A percentile compares a stretch with the other conserved stretches of the same genome.
Conservation (phyloP, 768 basidiomycete genomes). For the Stropharia rugosoannulata region DNA sequence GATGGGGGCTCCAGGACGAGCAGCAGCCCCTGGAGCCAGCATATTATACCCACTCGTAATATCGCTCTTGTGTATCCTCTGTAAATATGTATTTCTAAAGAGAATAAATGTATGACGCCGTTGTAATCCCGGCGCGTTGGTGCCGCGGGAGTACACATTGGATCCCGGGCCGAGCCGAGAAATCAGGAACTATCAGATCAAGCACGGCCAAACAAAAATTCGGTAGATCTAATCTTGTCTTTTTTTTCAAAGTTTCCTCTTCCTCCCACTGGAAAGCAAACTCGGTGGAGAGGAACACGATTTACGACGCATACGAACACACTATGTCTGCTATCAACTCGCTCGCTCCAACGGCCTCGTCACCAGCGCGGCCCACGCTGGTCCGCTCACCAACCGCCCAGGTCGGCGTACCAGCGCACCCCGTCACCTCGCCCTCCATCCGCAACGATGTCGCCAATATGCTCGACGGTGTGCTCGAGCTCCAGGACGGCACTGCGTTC, state of each 20-base stretch:
- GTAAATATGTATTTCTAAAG: background rate
- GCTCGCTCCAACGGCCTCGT: conserved; percentile 26
- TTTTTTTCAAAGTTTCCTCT: conserved; percentile 44
- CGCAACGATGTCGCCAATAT: conserved; percentile 27
- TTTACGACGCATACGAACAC: conserved; percentile 8
- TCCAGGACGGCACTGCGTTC: conserved; percentile 86
- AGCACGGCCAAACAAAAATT: conserved; percentile 36
- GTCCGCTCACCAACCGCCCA: conserved; percentile 43
- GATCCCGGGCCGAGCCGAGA: background rate
- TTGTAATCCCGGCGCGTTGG: too few relatives aligned
- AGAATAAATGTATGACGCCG: background rate
- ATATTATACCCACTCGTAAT: background rate
- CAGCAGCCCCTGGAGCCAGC: conserved; percentile 15
- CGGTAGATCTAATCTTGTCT: conserved; percentile 33
- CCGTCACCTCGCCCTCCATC: conserved; percentile 31
- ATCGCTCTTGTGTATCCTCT: background rate
- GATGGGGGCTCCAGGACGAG: conserved; percentile 19
- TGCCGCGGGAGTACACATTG: background rate
- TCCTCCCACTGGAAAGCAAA: conserved; percentile 48
- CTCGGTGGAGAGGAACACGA: conserved; percentile 48
- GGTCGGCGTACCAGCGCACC: conserved; percentile 31
- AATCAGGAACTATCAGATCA: conserved; percentile 14
- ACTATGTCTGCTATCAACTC: conserved; percentile 17
- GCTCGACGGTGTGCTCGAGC: conserved; percentile 76
- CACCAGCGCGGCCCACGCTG: conserved; percentile 43